A percentile compares a stretch with the other conserved stretches of the same genome.
Conservation (phyloP, 1,284 basidiomycete species). For the Dichomitus squalens region DNA sequence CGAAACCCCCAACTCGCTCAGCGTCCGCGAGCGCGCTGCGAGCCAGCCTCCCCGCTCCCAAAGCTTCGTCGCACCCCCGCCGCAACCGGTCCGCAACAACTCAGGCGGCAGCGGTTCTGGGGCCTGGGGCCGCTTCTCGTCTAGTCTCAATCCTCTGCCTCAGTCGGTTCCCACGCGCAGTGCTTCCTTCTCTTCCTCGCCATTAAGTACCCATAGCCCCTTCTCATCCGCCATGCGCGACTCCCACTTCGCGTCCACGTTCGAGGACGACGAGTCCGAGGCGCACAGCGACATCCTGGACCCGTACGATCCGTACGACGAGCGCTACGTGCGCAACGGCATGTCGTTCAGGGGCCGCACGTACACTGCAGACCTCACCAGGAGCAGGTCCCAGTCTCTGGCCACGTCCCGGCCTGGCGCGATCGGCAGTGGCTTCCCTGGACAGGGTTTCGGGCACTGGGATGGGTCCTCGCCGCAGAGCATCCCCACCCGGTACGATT, state of each 20-base stretch:
- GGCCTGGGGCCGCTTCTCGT: conserved; percentile 43
- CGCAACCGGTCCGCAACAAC: conserved; percentile 52
- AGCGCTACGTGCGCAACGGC: conserved; percentile 47
- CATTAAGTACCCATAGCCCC: conserved; percentile 48
- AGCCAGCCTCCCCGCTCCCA: conserved; percentile 66
- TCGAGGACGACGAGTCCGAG: conserved; percentile 76
- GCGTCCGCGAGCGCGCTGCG: conserved; percentile 58
- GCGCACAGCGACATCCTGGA: conserved; percentile 47
- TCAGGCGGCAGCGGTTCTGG: conserved; percentile 46
- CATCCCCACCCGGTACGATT: conserved; percentile 60
- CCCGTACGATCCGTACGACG: conserved; percentile 46
- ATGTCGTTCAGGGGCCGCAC: conserved; percentile 50
- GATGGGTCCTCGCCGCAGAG: conserved; percentile 56
- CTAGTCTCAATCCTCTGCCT: conserved; percentile 41
- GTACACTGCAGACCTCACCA: conserved; percentile 58
- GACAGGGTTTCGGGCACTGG: conserved; percentile 46
- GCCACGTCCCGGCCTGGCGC: conserved; percentile 59
- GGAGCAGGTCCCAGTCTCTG: conserved; percentile 76
- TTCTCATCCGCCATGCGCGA: conserved; percentile 68
- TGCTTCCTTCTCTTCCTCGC: conserved; percentile 59
- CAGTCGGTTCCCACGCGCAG: conserved; percentile 58
- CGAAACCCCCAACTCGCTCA: conserved; percentile 36
- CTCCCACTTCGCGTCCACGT: conserved; percentile 61
- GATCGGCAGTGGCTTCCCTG: conserved; percentile 44
- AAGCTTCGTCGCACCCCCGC: conserved; percentile 55